Percentiles rank a stretch among this genome's conserved stretches.
phyloP scores from a whole-genome alignment of 164 flowering plant genomes.

The Tetracentron sinense region DNA sequence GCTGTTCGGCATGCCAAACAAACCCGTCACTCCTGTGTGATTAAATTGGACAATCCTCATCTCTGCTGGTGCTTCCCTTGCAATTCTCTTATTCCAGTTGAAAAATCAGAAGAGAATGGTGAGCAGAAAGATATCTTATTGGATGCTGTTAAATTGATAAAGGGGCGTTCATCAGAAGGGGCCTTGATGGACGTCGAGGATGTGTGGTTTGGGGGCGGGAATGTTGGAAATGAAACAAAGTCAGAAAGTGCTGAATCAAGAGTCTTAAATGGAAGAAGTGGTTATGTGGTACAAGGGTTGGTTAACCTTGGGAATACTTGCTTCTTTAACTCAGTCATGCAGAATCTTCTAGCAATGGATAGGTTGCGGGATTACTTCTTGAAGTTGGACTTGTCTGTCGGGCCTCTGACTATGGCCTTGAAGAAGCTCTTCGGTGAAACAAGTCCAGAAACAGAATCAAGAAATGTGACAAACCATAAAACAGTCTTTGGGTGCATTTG shows the following conservation, averaged over 20 bases:
- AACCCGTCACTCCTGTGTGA: conserved; percentile 57
- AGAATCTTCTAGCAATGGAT: conserved; percentile 73
- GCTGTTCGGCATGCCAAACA: conserved; percentile 57
- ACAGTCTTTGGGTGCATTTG: conserved; percentile 67
- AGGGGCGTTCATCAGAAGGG: conserved; percentile 28
- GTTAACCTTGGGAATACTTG: conserved; percentile 88
- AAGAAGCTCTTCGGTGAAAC: conserved; percentile 74
- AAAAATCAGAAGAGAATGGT: conserved; percentile 40
- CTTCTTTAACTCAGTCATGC: conserved; percentile 86
- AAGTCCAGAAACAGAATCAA: conserved; percentile 34
- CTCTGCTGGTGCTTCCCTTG: conserved; percentile 85
- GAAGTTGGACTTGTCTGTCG: conserved; percentile 40
- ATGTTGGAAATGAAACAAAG: conserved; percentile 30
- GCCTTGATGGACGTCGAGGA: conserved; percentile 50
- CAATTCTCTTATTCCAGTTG: conserved; percentile 42
- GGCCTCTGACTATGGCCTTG: conserved; percentile 61
- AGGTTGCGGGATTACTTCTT: conserved; percentile 48
- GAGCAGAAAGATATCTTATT: conserved; percentile 40
- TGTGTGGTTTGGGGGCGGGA: conserved; percentile 50
- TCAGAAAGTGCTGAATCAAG: conserved; percentile 21
- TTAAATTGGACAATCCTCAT: conserved; percentile 64
- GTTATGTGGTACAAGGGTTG: conserved; percentile 63
- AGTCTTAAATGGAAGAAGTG: conserved; percentile 27
- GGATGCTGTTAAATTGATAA: conserved; percentile 55
- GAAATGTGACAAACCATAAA: conserved; percentile 61